Conservation (phyloP, 2,329 filamentous ascomycete genomes). For the Cladosporium sp. region DNA sequence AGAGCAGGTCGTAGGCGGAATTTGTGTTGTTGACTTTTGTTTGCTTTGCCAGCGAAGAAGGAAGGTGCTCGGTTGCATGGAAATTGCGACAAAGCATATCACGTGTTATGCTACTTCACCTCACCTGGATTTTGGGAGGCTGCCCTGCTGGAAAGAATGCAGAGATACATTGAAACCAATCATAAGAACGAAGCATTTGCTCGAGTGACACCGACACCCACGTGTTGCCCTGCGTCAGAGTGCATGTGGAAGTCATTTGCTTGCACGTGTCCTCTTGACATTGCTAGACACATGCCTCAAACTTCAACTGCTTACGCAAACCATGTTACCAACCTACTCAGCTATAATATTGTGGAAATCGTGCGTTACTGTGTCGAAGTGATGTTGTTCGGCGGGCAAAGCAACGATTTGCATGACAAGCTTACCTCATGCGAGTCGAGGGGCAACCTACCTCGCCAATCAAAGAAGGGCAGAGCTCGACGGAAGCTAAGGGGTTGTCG, state of each 20-base stretch:
- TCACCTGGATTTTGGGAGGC: too few relatives aligned
- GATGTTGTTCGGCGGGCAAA: neutral
- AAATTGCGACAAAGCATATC: neutral
- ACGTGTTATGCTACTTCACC: neutral
- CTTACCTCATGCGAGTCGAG: neutral
- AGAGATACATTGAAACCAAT: too few relatives aligned
- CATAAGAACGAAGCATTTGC: too few relatives aligned
- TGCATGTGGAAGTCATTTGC: neutral
- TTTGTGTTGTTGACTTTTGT: too few relatives aligned
- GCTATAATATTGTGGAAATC: neutral
- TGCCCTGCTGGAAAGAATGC: too few relatives aligned
- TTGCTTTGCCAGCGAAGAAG: too few relatives aligned
- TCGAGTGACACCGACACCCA: too few relatives aligned
- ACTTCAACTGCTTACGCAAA: neutral
- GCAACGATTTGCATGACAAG: neutral
- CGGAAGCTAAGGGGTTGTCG: neutral
- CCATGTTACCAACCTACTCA: neutral
- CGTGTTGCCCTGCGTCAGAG: too few relatives aligned
- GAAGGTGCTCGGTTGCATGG: too few relatives aligned
- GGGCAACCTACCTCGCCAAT: neutral
- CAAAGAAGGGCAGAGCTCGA: neutral
- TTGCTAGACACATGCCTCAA: neutral
- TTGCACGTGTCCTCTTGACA: neutral
- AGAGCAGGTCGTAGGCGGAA: too few relatives aligned
- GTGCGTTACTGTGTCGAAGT: neutral